phyloP scores from a whole-genome alignment of 2,329 filamentous ascomycete genomes.

The Fusarium metavorans region DNA sequence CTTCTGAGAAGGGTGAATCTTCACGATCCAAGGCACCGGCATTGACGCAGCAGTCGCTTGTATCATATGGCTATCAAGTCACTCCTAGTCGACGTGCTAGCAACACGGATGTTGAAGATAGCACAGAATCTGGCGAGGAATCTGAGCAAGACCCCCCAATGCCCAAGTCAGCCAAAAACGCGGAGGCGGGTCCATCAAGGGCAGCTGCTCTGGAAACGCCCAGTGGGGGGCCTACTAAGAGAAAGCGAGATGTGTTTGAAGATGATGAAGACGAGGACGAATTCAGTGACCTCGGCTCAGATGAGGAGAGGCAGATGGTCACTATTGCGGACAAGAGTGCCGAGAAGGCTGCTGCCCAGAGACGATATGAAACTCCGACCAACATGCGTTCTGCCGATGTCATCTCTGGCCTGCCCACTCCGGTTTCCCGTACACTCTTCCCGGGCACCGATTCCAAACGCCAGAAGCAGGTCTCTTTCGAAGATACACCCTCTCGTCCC shows the following conservation, averaged over 20 bases:
- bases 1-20: slow-evolving; percentile 15
- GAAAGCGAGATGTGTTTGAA: slow-evolving; percentile 43
- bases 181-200: not conserved
- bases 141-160: slow-evolving; percentile 11
- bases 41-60: slow-evolving; percentile 46
- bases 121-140: slow-evolving; percentile 28
- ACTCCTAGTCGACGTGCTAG: slow-evolving; percentile 34
- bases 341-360: slow-evolving; percentile 36
- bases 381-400: slow-evolving; percentile 41
- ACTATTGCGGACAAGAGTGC: slow-evolving; percentile 52
- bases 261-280: slow-evolving; percentile 45
- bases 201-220: slow-evolving; percentile 29
- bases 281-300: slow-evolving; percentile 52
- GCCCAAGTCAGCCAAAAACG: not conserved
- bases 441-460: slow-evolving; percentile 46
- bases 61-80: slow-evolving; percentile 46
- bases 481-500: slow-evolving; percentile 30
- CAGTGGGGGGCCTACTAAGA: slow-evolving; percentile 42
- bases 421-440: slow-evolving; percentile 54
- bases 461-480: slow-evolving; percentile 50
- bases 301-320: slow-evolving; percentile 54
- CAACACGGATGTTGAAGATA: slow-evolving; percentile 12
- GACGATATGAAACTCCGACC: slow-evolving; percentile 43
- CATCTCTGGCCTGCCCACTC: slow-evolving; percentile 47
- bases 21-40: slow-evolving; percentile 43